Evolutionary conservation across 495 filamentous ascomycete species (phyloP).

Genomic region (Podospora sp.): DNA sequence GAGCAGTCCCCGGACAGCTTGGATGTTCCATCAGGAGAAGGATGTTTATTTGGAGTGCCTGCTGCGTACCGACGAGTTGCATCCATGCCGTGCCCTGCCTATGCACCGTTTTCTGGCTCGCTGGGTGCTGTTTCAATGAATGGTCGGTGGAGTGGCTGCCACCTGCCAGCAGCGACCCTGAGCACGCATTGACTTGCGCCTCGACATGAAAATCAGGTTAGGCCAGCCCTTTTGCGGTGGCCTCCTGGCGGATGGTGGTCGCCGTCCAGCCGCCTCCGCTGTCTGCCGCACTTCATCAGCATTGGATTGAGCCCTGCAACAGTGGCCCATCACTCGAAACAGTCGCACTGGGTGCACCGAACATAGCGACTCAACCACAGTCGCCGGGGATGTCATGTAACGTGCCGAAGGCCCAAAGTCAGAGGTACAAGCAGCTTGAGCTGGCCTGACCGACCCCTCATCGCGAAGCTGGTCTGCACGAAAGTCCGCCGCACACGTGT

Average conservation of each 20-base stretch:
- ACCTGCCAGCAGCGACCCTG: not conserved
- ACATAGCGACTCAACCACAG: conserved; percentile 6
- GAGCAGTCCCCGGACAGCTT: not conserved
- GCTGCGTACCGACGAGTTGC: not conserved
- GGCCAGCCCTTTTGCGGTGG: conserved; percentile 15
- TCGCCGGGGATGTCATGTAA: conserved; percentile 1
- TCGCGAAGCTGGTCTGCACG: not conserved
- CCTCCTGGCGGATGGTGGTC: conserved; percentile 6
- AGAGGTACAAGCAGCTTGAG: not conserved
- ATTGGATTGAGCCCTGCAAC: not conserved
- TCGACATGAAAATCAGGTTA: not conserved
- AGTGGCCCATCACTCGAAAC: conserved; percentile 14
- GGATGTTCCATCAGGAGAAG: not conserved
- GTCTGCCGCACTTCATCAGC: not conserved
- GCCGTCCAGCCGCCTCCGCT: not conserved
- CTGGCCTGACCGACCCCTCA: not conserved
- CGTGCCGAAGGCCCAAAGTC: not conserved
- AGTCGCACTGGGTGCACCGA: conserved; percentile 15
- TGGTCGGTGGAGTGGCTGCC: not conserved
- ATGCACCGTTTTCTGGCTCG: conserved; percentile 8
- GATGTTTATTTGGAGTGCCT: not conserved
- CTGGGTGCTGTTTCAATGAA: conserved; percentile 14
- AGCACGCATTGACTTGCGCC: conserved; percentile 11
- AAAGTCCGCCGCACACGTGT: conserved; percentile 3
- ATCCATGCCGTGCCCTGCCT: not conserved